These are phyloP conservation scores for Blastobotrys terrestris DNA, from an alignment of 805 yeast species.

Conservation along the genomic window DNA sequence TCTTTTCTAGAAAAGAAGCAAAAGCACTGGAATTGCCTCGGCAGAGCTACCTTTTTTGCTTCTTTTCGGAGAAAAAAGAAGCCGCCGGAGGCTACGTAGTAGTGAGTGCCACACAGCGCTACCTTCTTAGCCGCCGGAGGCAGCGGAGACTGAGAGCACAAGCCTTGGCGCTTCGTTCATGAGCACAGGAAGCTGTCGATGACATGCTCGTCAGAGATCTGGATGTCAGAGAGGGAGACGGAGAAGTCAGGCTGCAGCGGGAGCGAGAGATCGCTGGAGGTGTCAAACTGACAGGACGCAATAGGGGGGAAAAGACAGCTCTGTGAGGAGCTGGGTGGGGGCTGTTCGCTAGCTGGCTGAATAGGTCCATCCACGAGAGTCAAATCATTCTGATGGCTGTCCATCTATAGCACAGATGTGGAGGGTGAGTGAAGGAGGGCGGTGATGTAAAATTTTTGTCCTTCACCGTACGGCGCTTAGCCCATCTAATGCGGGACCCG, in stretches of 20 bases:
- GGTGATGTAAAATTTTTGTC: not conserved
- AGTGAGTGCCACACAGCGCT: too few relatives aligned
- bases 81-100: too few relatives aligned
- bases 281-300: conserved; percentile 13
- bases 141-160: too few relatives aligned
- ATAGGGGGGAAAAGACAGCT: conserved; percentile 18
- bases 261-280: conserved; percentile 11
- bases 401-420: not conserved
- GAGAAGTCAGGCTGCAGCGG: conserved; percentile 20
- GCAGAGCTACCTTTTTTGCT: too few relatives aligned
- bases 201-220: not conserved
- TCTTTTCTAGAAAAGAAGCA: too few relatives aligned
- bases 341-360: not conserved
- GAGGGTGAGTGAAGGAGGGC: not conserved
- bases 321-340: not conserved
- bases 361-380: not conserved
- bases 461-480: not conserved
- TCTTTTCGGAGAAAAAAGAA: too few relatives aligned
- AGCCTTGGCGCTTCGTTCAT: too few relatives aligned
- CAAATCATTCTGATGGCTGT: not conserved
- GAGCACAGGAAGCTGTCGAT: conserved; percentile 17
- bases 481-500: not conserved
- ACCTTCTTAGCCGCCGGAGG: too few relatives aligned
- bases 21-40: too few relatives aligned
- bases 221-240: conserved; percentile 1